Conservation (phyloP, 192 early-diverging fungal genomes). For the Pilaira anomala region DNA sequence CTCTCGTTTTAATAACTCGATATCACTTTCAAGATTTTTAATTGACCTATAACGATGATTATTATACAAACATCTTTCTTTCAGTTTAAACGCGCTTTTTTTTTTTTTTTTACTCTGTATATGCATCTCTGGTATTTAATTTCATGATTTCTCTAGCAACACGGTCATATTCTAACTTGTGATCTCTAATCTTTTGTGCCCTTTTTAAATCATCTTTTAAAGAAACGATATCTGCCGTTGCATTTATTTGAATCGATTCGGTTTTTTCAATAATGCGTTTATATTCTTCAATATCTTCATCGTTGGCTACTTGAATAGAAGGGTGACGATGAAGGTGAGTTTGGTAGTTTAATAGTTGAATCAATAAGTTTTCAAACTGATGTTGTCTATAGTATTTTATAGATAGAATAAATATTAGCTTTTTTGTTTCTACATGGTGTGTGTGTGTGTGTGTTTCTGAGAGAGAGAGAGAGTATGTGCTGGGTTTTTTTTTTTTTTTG, state of each 20-base stretch:
- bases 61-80: no score
- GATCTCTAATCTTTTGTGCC: conserved; percentile 40
- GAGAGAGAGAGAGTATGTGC: no score
- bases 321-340: conserved; percentile 44
- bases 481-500: no score
- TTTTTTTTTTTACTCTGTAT: conserved; percentile 32
- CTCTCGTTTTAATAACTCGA: conserved; percentile 30
- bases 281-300: conserved; percentile 45
- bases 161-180: conserved; percentile 55
- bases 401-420: background rate
- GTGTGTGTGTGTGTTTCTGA: no score
- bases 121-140: conserved; percentile 27
- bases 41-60: conserved; percentile 23
- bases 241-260: conserved; percentile 32
- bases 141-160: conserved; percentile 51
- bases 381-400: conserved; percentile 23
- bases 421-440: no score
- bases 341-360: conserved; percentile 46
- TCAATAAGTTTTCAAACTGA: conserved; percentile 35
- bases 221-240: conserved; percentile 38
- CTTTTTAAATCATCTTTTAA: conserved; percentile 43
- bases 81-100: no score
- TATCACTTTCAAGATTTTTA: conserved; percentile 25
- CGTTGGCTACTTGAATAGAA: conserved; percentile 52
- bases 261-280: conserved; percentile 38